Evolutionary conservation across 352 stramenopile genomes (phyloP).

Genomic region (Phytophthora uliginosa): DNA sequence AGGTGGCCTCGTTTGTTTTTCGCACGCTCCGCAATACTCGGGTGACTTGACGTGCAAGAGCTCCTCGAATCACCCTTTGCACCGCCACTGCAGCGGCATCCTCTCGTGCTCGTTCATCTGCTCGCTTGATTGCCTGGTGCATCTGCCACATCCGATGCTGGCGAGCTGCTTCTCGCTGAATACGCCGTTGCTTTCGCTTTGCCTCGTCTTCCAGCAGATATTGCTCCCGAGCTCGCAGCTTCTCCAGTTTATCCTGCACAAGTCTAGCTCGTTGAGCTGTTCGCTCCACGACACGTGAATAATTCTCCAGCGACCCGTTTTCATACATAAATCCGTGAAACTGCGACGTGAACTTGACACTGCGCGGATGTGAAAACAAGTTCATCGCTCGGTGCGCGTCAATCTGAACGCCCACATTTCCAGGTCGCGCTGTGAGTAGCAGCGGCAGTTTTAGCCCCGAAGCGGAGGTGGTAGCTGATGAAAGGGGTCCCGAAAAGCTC

Average conservation of each 20-base stretch:
- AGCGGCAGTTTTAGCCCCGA: conserved; percentile 51
- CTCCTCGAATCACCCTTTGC: conserved; percentile 53
- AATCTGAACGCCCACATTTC: conserved; percentile 85
- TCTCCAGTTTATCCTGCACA: conserved; percentile 58
- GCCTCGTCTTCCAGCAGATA: conserved; percentile 51
- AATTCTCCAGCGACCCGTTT: conserved; percentile 78
- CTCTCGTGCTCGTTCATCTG: conserved; percentile 55
- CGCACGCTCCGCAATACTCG: conserved; percentile 18
- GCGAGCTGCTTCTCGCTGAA: conserved; percentile 53
- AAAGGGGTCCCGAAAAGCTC: conserved; percentile 18
- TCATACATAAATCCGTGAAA: conserved; percentile 79
- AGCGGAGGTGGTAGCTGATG: neutral
- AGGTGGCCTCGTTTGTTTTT: conserved; percentile 38
- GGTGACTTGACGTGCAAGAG: conserved; percentile 34
- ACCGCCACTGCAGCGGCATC: conserved; percentile 45
- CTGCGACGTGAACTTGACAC: conserved; percentile 68
- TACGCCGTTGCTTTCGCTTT: conserved; percentile 44
- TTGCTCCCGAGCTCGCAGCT: conserved; percentile 56
- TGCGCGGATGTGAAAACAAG: conserved; percentile 66
- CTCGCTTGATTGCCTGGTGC: conserved; percentile 55
- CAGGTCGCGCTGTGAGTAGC: conserved; percentile 60
- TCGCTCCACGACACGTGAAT: conserved; percentile 67
- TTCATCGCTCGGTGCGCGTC: conserved; percentile 73
- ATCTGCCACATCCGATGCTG: conserved; percentile 61
- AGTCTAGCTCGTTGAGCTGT: conserved; percentile 55